These are phyloP conservation scores for Termitomyces sp. DNA, from an alignment of 768 basidiomycete species.

Conservation along the genomic window DNA sequence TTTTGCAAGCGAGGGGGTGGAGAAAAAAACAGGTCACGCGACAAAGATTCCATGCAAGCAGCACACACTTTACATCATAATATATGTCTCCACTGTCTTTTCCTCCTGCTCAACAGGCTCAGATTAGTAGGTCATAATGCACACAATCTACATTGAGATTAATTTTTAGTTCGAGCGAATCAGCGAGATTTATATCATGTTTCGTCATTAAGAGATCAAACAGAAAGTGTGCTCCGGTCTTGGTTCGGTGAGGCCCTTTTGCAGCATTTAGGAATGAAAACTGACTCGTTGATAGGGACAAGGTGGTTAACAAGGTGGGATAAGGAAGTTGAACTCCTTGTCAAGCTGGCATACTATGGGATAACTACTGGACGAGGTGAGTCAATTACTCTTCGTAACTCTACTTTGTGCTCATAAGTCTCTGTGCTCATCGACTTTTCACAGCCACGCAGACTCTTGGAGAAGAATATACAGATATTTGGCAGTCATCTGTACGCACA, in stretches of 20 bases:
- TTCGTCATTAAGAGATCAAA: slow-evolving; percentile 66
- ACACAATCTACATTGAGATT: slow-evolving; percentile 6
- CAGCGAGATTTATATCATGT: slow-evolving; percentile 81
- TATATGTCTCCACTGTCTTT: slow-evolving; percentile 38
- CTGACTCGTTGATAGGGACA: slow-evolving; percentile 47
- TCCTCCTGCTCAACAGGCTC: slow-evolving; percentile 77
- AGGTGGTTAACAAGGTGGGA: slow-evolving; percentile 78
- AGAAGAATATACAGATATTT: slow-evolving; percentile 88
- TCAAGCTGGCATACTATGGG: slow-evolving; percentile 67
- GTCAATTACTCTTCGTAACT: slow-evolving; percentile 6
- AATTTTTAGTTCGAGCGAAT: slow-evolving; percentile 66
- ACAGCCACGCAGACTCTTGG: slow-evolving; percentile 78
- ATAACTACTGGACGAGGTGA: slow-evolving; percentile 71
- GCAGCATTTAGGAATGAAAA: background rate
- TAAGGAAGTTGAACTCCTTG: slow-evolving; percentile 66
- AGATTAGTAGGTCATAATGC: slow-evolving; percentile 57
- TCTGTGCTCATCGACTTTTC: background rate
- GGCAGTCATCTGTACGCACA: slow-evolving; percentile 41
- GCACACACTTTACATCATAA: background rate
- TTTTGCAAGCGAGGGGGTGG: slow-evolving; percentile 1
- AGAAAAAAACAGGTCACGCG: slow-evolving; percentile 13
- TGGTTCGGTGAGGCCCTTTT: slow-evolving; percentile 57
- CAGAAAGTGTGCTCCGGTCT: slow-evolving; percentile 66
- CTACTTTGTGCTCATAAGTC: background rate
- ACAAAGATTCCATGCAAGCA: background rate